Conservation (phyloP, 2,329 filamentous ascomycete species). For the Davidsoniella virescens region DNA sequence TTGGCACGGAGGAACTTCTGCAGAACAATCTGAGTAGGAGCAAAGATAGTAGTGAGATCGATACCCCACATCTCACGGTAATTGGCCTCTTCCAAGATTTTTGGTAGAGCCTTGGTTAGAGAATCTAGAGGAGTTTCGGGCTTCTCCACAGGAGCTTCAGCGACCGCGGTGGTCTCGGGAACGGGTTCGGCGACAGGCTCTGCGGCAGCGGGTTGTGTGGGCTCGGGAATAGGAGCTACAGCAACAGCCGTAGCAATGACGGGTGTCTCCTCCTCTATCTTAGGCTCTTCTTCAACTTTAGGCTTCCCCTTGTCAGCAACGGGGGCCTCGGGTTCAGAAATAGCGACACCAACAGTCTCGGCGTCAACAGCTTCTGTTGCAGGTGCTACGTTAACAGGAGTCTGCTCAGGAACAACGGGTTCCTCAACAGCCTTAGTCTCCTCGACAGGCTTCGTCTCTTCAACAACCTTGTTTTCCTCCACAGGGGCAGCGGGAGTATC, state of each 20-base stretch:
- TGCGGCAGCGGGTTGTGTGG: not conserved
- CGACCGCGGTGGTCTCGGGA: not conserved
- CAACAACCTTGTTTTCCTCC: slow-evolving; percentile 15
- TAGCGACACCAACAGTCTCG: not conserved
- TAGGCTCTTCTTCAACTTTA: too few relatives aligned
- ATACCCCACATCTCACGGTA: slow-evolving; percentile 83
- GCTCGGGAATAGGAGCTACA: slow-evolving; percentile 1
- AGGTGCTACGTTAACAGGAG: not conserved
- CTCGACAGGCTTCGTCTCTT: not conserved
- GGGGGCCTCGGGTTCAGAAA: not conserved
- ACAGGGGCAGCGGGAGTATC: slow-evolving; percentile 18
- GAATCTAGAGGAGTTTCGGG: slow-evolving; percentile 29
- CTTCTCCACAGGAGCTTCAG: slow-evolving; percentile 13
- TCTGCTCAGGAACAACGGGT: not conserved
- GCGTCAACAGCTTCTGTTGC: not conserved
- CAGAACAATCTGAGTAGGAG: slow-evolving; percentile 68
- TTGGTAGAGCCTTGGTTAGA: slow-evolving; percentile 41
- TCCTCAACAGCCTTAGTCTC: slow-evolving; percentile 4
- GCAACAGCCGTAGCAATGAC: not conserved
- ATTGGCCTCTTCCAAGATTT: slow-evolving; percentile 38
- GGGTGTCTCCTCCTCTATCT: not conserved
- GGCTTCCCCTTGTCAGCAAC: too few relatives aligned
- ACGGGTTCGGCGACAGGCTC: not conserved
- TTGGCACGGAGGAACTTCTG: slow-evolving; percentile 94
- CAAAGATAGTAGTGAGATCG: slow-evolving; percentile 41